A percentile compares a stretch with the other conserved stretches of the same genome.
These are phyloP conservation scores for Priceomyces carsonii DNA, from an alignment of 805 yeast genomes.

Conservation along the genomic window DNA sequence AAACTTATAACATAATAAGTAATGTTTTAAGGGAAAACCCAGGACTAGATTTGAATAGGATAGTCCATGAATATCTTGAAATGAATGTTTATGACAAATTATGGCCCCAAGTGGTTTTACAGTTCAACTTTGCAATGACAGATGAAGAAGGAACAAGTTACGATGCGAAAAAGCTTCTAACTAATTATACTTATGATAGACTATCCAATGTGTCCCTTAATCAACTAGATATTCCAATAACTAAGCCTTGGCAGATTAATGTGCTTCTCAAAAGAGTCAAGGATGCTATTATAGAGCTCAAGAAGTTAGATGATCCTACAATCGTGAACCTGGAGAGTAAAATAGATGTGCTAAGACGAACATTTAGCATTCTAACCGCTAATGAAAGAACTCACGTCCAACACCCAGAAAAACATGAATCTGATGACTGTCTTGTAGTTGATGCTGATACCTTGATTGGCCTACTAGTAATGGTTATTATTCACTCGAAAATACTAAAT, in stretches of 20 bases:
- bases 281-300: constrained; percentile 53
- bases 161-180: constrained; percentile 26
- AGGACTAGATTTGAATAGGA: constrained; percentile 47
- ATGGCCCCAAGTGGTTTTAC: constrained; percentile 52
- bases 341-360: constrained; percentile 47
- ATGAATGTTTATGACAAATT: constrained; percentile 62
- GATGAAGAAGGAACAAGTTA: constrained; percentile 19
- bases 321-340: constrained; percentile 47
- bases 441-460: constrained; percentile 85
- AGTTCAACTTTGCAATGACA: constrained; percentile 28
- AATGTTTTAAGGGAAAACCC: constrained; percentile 35
- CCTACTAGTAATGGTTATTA: constrained; percentile 67
- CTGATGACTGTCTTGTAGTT: constrained; percentile 35
- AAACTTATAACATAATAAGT: constrained; percentile 29
- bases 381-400: no score
- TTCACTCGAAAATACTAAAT: constrained; percentile 58
- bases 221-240: constrained; percentile 49
- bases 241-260: constrained; percentile 41
- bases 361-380: constrained; percentile 52
- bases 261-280: constrained; percentile 41
- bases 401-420: constrained; percentile 7
- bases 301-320: constrained; percentile 41
- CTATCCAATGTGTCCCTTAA: constrained; percentile 47
- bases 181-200: constrained; percentile 30
- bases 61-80: constrained; percentile 74